Conservation (phyloP, 805 yeast species). For the Clavispora fructus region DNA sequence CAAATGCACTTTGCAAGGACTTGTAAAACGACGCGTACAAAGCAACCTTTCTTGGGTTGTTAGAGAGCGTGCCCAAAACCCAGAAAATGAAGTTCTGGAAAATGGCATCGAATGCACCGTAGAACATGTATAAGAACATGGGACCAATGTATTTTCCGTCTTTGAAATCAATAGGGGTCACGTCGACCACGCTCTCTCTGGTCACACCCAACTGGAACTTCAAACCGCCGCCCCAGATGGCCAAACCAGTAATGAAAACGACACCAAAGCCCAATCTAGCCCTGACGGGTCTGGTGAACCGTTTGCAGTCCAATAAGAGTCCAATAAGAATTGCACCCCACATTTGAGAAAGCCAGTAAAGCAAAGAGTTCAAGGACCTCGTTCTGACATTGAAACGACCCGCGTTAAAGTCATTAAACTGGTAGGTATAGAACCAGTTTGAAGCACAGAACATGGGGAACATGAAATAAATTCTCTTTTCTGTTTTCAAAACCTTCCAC, state of each 20-base stretch:
- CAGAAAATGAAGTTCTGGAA: constrained; percentile 57
- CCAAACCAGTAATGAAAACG: constrained; percentile 36
- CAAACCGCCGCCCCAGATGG: constrained; percentile 58
- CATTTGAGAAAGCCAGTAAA: constrained; percentile 60
- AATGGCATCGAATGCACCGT: constrained; percentile 55
- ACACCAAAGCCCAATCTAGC: constrained; percentile 42
- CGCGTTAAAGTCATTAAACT: constrained; percentile 53
- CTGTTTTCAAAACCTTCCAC: constrained; percentile 29
- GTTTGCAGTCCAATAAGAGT: constrained; percentile 39
- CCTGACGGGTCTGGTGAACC: constrained; percentile 39
- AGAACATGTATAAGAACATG: constrained; percentile 57
- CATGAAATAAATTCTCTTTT: constrained; percentile 43
- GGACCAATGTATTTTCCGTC: constrained; percentile 50
- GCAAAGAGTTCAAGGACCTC: constrained; percentile 54
- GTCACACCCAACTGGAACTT: constrained; percentile 40
- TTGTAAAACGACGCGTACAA: constrained; percentile 59
- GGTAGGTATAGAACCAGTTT: constrained; percentile 65
- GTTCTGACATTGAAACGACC: constrained; percentile 54
- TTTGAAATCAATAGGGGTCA: constrained; percentile 40
- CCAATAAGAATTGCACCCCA: constrained; percentile 51
- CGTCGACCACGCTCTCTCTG: constrained; percentile 27
- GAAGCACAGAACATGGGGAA: constrained; percentile 62
- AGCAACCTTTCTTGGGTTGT: constrained; percentile 51
- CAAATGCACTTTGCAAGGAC: constrained; percentile 60
- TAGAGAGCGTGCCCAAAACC: constrained; percentile 55